A percentile compares a stretch with the other conserved stretches of the same genome.
These are phyloP conservation scores for Suillus tomentosus DNA, from an alignment of 768 basidiomycete species.

Conservation along the genomic window DNA sequence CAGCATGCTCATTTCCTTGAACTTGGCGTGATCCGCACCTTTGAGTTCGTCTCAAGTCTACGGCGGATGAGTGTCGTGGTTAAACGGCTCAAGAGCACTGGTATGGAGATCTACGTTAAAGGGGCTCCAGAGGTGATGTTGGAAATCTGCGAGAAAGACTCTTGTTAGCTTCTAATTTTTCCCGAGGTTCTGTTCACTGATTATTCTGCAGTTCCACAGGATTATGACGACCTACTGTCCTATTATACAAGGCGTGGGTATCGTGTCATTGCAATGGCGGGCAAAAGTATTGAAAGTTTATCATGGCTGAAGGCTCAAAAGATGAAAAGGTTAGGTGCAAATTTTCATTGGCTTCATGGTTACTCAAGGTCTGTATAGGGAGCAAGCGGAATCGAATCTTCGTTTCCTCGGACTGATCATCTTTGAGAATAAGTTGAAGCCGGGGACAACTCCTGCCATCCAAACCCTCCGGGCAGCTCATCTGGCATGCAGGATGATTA, in stretches of 20 bases:
- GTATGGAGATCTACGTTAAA: constrained; percentile 98
- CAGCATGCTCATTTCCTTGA: constrained; percentile 97
- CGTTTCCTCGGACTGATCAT: constrained; percentile 94
- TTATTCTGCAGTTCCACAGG: constrained; percentile 73
- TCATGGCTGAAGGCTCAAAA: constrained; percentile 98
- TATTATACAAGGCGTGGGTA: constrained; percentile 98
- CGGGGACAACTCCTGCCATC: constrained; percentile 88
- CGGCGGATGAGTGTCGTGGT: constrained; percentile 98
- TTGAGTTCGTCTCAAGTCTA: constrained; percentile 93
- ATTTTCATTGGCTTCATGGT: constrained; percentile 10
- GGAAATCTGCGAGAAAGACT: constrained; percentile 89
- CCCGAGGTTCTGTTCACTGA: constrained; percentile 18
- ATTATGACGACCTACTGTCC: constrained; percentile 93
- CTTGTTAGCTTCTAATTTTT: constrained; percentile 57
- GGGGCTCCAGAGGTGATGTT: constrained; percentile 99
- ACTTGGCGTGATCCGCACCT: constrained; percentile 92
- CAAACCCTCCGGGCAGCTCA: constrained; percentile 87
- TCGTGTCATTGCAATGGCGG: constrained; percentile 97
- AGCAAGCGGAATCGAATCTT: constrained; percentile 89
- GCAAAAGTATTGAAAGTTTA: constrained; percentile 90
- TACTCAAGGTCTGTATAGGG: constrained; percentile 47
- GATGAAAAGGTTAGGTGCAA: constrained; percentile 74
- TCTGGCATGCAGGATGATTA: constrained; percentile 95
- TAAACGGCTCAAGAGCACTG: constrained; percentile 88
- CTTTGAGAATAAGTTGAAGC: constrained; percentile 97